These are phyloP conservation scores for Coelastrella sp. DNA, from an alignment of 139 green algal genomes.

Conservation along the genomic window DNA sequence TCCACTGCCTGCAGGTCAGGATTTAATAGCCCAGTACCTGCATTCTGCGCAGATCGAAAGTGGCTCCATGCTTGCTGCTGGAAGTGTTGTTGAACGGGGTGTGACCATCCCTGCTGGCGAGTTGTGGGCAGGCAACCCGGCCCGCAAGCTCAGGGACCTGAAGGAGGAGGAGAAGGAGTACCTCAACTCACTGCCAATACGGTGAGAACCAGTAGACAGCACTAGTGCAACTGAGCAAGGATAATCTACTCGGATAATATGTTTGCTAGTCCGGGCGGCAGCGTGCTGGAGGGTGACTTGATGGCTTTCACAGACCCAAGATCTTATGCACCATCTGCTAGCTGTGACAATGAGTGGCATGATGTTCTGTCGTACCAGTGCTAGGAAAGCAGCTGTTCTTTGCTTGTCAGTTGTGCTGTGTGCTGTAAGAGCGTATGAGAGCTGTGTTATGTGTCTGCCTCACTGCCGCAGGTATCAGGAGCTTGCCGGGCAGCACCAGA, in stretches of 20 bases:
- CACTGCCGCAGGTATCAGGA: slow-evolving; percentile 55
- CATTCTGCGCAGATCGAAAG: slow-evolving; percentile 70
- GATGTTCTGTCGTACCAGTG: not conserved
- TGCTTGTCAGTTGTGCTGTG: not conserved
- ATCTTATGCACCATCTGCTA: not conserved
- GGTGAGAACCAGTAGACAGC: not conserved
- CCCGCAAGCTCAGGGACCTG: slow-evolving; percentile 85
- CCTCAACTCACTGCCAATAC: slow-evolving; percentile 66
- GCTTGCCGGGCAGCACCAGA: slow-evolving; percentile 61
- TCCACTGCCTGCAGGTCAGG: not conserved
- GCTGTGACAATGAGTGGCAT: not conserved
- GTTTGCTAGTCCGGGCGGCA: not conserved
- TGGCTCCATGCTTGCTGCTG: slow-evolving; percentile 90
- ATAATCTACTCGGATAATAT: not conserved
- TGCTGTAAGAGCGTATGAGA: not conserved
- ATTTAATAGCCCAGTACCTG: too few species aligned
- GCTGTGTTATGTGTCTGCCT: not conserved
- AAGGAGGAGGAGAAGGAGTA: slow-evolving; percentile 88
- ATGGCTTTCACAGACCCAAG: too few species aligned
- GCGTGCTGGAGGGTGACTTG: not conserved
- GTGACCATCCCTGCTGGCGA: slow-evolving; percentile 80
- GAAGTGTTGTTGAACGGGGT: slow-evolving; percentile 84
- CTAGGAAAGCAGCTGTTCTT: not conserved
- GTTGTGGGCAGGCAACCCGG: slow-evolving; percentile 87
- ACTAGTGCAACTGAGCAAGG: not conserved